A percentile compares a stretch with the other conserved stretches of the same genome.
Evolutionary conservation across 345 rosid species (phyloP).

Genomic region (Salix dunnii): DNA sequence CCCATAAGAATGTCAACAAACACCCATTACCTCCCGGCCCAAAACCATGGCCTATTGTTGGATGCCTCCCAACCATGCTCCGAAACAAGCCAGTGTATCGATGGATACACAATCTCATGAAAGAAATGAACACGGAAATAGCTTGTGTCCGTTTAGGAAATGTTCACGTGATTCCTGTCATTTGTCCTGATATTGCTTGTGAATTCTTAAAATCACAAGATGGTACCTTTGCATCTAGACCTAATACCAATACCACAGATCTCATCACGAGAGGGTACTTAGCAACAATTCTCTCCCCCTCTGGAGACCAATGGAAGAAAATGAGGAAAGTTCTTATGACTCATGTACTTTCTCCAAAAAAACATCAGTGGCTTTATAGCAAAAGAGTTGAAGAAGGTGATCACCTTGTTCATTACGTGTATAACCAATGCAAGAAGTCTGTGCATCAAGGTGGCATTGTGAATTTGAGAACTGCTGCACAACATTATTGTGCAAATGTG

Average conservation of each 20-base stretch:
- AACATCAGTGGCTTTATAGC: conserved; percentile 6
- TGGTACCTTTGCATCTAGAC: conserved; percentile 39
- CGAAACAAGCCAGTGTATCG: conserved; percentile 32
- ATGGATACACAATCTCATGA: conserved; percentile 40
- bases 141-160: conserved; percentile 40
- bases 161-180: conserved; percentile 37
- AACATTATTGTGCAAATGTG: conserved; percentile 26
- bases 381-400: conserved; percentile 45
- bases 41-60: conserved; percentile 42
- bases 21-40: conserved; percentile 33
- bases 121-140: conserved; percentile 31
- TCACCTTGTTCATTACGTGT: conserved; percentile 33
- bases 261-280: conserved; percentile 28
- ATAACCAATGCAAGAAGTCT: conserved; percentile 18
- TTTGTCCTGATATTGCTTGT: conserved; percentile 32
- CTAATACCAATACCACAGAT: conserved; percentile 24
- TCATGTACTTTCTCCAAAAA: conserved; percentile 20
- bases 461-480: conserved; percentile 9
- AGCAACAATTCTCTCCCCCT: conserved; percentile 30
- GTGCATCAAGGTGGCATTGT: background rate
- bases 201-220: conserved; percentile 43
- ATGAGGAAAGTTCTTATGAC: conserved; percentile 37
- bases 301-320: conserved; percentile 48
- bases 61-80: conserved; percentile 31
- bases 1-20: background rate